Evolutionary conservation across 345 rosid genomes (phyloP).

Genomic region (Arabis alpina): DNA sequence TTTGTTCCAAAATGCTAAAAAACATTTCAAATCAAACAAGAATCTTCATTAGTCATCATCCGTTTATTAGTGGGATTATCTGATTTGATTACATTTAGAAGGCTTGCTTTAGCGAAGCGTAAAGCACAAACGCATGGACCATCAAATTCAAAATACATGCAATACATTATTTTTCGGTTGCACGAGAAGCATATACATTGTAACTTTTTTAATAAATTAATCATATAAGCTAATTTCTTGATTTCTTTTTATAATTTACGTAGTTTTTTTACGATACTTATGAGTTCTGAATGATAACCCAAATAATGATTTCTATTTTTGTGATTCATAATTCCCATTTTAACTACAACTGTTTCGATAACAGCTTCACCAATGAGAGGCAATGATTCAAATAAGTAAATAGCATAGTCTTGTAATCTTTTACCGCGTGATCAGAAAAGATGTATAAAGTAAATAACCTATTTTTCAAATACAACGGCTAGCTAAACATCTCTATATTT

Average conservation of each 20-base stretch:
- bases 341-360: not conserved
- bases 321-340: not conserved
- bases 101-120: slow-evolving; percentile 18
- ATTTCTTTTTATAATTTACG: not conserved
- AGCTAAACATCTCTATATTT: not conserved
- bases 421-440: slow-evolving; percentile 1
- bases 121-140: slow-evolving; percentile 32
- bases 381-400: not conserved
- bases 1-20: not conserved
- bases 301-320: slow-evolving; percentile 9
- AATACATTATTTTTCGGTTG: not conserved
- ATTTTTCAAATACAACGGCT: slow-evolving; percentile 29
- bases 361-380: not conserved
- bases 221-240: not conserved
- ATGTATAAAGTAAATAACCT: slow-evolving; percentile 9
- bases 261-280: not conserved
- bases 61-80: slow-evolving; percentile 21
- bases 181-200: not conserved
- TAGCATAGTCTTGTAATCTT: not conserved
- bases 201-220: slow-evolving; percentile 15
- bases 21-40: slow-evolving; percentile 17
- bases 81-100: slow-evolving; percentile 23
- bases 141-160: not conserved
- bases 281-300: not conserved
- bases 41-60: slow-evolving; percentile 31